A percentile compares a stretch with the other conserved stretches of the same genome.
These are phyloP conservation scores for Polychytrium aggregatum DNA, from an alignment of 192 early-diverging fungal genomes.

Conservation along the genomic window DNA sequence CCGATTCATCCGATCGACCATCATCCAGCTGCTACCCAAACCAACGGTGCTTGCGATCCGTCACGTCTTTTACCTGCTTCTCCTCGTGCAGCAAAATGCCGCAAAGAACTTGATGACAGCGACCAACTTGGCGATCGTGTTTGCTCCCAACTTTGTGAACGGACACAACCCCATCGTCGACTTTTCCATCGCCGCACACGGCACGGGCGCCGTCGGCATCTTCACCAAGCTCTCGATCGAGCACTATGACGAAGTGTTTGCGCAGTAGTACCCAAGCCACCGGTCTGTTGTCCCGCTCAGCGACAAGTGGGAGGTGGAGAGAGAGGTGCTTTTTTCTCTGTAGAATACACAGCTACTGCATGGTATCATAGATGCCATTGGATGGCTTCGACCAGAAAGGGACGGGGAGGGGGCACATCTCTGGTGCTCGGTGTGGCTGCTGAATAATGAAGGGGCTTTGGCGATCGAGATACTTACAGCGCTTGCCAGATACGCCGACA, in stretches of 20 bases:
- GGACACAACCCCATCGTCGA: conserved; percentile 31
- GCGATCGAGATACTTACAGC: no score
- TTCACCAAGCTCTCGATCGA: conserved; percentile 26
- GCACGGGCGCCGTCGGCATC: conserved; percentile 18
- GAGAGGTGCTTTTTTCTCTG: no score
- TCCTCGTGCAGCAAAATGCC: conserved; percentile 54
- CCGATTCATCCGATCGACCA: conserved; percentile 7
- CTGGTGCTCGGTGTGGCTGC: no score
- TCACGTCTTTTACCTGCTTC: conserved; percentile 61
- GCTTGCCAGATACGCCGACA: no score
- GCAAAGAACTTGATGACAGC: conserved; percentile 74
- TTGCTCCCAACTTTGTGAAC: conserved; percentile 73
- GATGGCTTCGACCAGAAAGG: no score
- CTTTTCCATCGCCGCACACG: conserved; percentile 29
- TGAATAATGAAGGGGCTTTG: no score
- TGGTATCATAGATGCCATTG: no score
- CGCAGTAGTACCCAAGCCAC: conserved; percentile 6
- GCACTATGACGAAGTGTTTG: conserved; percentile 22
- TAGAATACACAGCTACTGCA: no score
- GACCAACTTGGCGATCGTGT: conserved; percentile 69
- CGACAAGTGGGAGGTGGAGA: no score
- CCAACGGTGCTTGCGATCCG: conserved; percentile 12
- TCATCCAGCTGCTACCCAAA: conserved; percentile 22
- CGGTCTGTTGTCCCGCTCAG: no score
- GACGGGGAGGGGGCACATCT: no score